Conservation (phyloP, 495 filamentous ascomycete species). For the Hypoxylon lienhwacheense region DNA sequence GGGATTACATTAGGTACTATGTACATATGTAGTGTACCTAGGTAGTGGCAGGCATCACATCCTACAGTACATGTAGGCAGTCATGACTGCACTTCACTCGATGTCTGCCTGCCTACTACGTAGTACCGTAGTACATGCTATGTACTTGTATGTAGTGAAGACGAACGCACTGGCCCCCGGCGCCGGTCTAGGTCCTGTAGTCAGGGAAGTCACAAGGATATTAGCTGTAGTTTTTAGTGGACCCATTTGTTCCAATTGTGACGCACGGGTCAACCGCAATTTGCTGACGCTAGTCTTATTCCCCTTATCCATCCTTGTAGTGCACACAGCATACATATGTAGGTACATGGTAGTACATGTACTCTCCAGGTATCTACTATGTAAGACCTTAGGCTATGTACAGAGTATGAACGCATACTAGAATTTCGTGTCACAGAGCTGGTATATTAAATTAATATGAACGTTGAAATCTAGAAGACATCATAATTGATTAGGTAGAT, state of each 20-base stretch:
- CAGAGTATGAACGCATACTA: no score
- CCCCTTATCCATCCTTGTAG: conserved; percentile 16
- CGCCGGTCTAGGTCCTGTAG: conserved; percentile 20
- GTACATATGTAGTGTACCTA: no score
- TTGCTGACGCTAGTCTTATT: conserved; percentile 23
- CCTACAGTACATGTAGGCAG: no score
- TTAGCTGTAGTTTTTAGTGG: background rate
- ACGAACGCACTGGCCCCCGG: conserved; percentile 23
- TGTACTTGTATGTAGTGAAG: no score
- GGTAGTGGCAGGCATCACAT: no score
- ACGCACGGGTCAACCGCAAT: conserved; percentile 33
- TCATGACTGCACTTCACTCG: conserved; percentile 8
- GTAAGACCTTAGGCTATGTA: no score
- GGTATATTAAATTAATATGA: no score
- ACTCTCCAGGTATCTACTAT: background rate
- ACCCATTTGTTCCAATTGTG: conserved; percentile 26
- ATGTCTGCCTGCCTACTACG: conserved; percentile 11
- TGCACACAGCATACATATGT: conserved; percentile 24
- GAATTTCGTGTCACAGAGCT: no score
- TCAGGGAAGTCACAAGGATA: conserved; percentile 27
- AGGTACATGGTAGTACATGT: background rate
- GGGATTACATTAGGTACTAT: no score
- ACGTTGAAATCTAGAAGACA: no score
- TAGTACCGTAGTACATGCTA: no score
- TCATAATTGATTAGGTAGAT: no score